phyloP scores from a whole-genome alignment of 805 yeast species.

The Yamadazyma tumulicola region DNA sequence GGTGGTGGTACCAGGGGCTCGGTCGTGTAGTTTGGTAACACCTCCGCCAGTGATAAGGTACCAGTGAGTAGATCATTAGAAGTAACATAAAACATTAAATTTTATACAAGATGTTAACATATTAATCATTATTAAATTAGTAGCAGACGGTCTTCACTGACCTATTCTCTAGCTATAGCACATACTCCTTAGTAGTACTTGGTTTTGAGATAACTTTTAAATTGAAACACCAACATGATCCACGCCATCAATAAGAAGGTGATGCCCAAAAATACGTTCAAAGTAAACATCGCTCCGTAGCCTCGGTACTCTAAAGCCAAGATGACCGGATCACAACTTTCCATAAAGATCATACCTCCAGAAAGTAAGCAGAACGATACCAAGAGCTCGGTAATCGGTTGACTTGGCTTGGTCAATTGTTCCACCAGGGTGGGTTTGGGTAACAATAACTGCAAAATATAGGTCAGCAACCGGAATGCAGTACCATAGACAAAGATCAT shows the following conservation, averaged over 20 bases:
- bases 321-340: constrained; percentile 82
- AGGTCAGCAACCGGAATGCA: constrained; percentile 65
- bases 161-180: too few species aligned
- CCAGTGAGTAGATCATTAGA: too few species aligned
- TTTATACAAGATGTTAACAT: too few species aligned
- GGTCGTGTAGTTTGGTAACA: too few species aligned
- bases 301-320: constrained; percentile 67
- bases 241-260: constrained; percentile 82
- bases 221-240: constrained; percentile 68
- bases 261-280: constrained; percentile 80
- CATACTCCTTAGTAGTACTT: constrained; percentile 2
- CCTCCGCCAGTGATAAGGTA: too few species aligned
- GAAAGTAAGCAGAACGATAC: constrained; percentile 74
- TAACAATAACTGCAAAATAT: constrained; percentile 48
- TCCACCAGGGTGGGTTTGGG: constrained; percentile 29
- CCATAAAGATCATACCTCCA: constrained; percentile 93
- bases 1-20: too few species aligned
- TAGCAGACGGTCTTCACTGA: too few species aligned
- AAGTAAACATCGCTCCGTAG: constrained; percentile 86
- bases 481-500: constrained; percentile 78
- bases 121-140: too few species aligned
- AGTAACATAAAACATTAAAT: too few species aligned
- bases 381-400: constrained; percentile 85
- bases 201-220: constrained; percentile 45
- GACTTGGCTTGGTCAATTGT: constrained; percentile 29